These are phyloP conservation scores for Fusarium globosum DNA, from an alignment of 2,329 filamentous ascomycete species.

Conservation along the genomic window DNA sequence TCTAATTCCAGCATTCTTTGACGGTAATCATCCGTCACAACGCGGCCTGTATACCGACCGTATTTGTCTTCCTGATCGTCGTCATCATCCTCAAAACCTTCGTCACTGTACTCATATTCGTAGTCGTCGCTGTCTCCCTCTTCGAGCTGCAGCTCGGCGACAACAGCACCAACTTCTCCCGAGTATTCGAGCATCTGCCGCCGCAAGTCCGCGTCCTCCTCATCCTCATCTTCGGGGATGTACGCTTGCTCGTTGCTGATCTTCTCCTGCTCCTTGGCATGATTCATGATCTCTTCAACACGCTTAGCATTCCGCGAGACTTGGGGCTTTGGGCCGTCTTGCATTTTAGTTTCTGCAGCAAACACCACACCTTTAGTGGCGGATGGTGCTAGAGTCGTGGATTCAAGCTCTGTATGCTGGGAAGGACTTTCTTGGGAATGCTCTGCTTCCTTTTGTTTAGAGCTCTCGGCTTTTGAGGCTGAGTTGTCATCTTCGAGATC, in stretches of 20 bases:
- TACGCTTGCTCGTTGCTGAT: conserved; percentile 59
- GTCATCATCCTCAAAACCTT: conserved; percentile 63
- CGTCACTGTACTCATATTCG: conserved; percentile 66
- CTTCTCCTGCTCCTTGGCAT: conserved; percentile 65
- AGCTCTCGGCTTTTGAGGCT: conserved; percentile 4
- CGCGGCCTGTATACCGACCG: conserved; percentile 75
- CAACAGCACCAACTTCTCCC: conserved; percentile 88
- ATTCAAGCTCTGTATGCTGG: not conserved
- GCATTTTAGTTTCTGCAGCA: conserved; percentile 67
- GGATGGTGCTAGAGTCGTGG: conserved; percentile 12
- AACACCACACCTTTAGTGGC: conserved; percentile 72
- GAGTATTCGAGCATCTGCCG: conserved; percentile 94
- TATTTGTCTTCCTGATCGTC: conserved; percentile 68
- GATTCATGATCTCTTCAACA: conserved; percentile 67
- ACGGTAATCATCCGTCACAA: conserved; percentile 79
- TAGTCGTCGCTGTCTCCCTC: conserved; percentile 69
- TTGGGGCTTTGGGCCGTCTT: conserved; percentile 50
- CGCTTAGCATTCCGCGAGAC: conserved; percentile 57
- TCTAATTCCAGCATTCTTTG: conserved; percentile 88
- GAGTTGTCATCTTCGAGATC: conserved; percentile 49
- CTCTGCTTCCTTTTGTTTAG: conserved; percentile 3
- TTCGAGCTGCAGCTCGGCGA: conserved; percentile 90
- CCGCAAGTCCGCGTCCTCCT: conserved; percentile 82
- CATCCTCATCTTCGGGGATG: conserved; percentile 78
- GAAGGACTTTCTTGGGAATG: not conserved